Conservation (phyloP, 192 early-diverging fungal species). For the Mortierella claussenii region DNA sequence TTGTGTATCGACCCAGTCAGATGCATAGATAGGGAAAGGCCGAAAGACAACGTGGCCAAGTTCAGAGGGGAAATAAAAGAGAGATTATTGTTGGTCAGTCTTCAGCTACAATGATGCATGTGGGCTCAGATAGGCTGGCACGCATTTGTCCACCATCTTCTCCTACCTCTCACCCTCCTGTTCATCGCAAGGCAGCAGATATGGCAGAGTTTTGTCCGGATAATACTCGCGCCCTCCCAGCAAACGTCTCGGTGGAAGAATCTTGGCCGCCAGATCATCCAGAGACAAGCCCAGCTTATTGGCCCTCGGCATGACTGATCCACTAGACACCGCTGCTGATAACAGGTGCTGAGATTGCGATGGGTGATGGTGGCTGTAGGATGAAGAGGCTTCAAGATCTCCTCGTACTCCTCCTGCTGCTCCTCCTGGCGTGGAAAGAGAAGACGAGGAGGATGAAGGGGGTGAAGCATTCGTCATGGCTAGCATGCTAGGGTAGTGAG, state of each 20-base stretch:
- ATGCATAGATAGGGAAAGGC: slow-evolving; percentile 35
- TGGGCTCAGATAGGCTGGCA: too few relatives aligned
- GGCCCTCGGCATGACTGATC: not conserved
- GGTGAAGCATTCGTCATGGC: slow-evolving; percentile 39
- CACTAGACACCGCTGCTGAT: too few relatives aligned
- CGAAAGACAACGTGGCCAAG: not conserved
- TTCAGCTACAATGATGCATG: not conserved
- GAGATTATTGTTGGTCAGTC: not conserved
- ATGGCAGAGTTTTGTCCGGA: slow-evolving; percentile 47
- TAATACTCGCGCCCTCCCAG: slow-evolving; percentile 43
- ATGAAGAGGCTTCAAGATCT: too few relatives aligned
- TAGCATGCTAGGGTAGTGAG: slow-evolving; percentile 28
- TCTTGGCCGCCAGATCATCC: slow-evolving; percentile 37
- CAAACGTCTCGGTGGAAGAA: slow-evolving; percentile 31
- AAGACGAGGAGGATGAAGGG: slow-evolving; percentile 38
- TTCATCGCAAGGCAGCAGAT: slow-evolving; percentile 50
- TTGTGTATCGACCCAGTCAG: slow-evolving; percentile 5
- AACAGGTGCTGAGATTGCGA: too few relatives aligned
- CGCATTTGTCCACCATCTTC: too few relatives aligned
- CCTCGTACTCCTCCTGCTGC: not conserved
- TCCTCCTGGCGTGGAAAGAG: not conserved
- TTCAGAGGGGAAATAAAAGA: not conserved
- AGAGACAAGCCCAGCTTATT: slow-evolving; percentile 16
- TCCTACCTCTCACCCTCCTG: slow-evolving; percentile 44
- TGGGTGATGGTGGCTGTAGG: too few relatives aligned